These are phyloP conservation scores for Alternaria ventricosa DNA, from an alignment of 2,329 filamentous ascomycete species.

Conservation along the genomic window DNA sequence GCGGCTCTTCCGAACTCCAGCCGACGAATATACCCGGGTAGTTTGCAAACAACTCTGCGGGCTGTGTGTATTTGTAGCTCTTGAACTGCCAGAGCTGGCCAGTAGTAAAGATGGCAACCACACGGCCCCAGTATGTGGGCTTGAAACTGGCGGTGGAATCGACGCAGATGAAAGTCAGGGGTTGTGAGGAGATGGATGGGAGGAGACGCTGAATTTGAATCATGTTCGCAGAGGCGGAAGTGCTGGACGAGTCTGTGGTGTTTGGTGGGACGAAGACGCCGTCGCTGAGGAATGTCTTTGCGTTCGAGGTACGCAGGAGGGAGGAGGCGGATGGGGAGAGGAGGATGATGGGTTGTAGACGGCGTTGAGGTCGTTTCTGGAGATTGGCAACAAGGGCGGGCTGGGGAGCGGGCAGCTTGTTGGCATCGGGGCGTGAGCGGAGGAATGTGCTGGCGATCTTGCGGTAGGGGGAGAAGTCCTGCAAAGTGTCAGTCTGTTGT, in stretches of 20 bases:
- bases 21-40: slow-evolving; percentile 88
- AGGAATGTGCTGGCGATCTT: slow-evolving; percentile 84
- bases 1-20: slow-evolving; percentile 83
- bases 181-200: slow-evolving; percentile 70
- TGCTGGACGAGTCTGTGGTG: slow-evolving; percentile 63
- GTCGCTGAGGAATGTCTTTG: slow-evolving; percentile 89
- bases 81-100: slow-evolving; percentile 99
- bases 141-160: slow-evolving; percentile 95
- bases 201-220: slow-evolving; percentile 83
- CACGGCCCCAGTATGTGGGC: slow-evolving; percentile 94
- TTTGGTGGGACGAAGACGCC: slow-evolving; percentile 83
- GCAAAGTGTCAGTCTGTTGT: slow-evolving; percentile 19
- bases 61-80: slow-evolving; percentile 92
- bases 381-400: slow-evolving; percentile 49
- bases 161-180: slow-evolving; percentile 92
- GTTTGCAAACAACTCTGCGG: slow-evolving; percentile 87
- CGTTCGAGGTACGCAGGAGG: slow-evolving; percentile 92
- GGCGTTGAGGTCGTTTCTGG: slow-evolving; percentile 50
- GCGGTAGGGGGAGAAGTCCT: slow-evolving; percentile 95
- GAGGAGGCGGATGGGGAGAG: slow-evolving; percentile 95
- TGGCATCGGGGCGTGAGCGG: slow-evolving; percentile 54
- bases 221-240: slow-evolving; percentile 67
- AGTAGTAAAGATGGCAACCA: slow-evolving; percentile 96
- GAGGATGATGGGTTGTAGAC: slow-evolving; percentile 84
- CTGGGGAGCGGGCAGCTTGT: slow-evolving; percentile 42